phyloP scores from a whole-genome alignment of 2,329 filamentous ascomycete genomes.

The Stagonosporopsis vannaccii region DNA sequence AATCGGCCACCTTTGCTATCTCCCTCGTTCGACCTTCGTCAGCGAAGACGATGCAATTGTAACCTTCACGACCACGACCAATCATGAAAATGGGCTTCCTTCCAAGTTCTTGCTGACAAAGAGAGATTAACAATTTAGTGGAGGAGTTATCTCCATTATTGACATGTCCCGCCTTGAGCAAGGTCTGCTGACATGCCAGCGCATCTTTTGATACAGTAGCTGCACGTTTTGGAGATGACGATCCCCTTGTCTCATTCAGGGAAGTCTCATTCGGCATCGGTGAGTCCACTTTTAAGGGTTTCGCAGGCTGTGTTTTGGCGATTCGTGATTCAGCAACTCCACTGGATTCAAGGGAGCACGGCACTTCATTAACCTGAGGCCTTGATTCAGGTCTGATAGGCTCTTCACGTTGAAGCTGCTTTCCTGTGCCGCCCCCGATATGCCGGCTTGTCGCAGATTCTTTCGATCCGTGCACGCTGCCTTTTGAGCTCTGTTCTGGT shows the following conservation, averaged over 20 bases:
- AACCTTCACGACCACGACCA: slow-evolving; percentile 5
- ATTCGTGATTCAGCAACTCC: not conserved
- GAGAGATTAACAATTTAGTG: slow-evolving; percentile 3
- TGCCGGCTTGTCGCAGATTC: not conserved
- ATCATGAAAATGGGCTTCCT: slow-evolving; percentile 5
- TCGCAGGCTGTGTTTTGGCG: not conserved
- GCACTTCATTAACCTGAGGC: no score
- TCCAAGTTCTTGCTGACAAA: slow-evolving; percentile 7
- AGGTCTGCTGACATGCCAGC: not conserved
- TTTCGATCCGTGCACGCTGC: not conserved
- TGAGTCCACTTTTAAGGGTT: no score
- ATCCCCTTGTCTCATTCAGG: no score
- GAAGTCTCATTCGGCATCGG: not conserved
- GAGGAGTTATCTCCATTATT: not conserved
- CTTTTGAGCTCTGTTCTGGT: not conserved
- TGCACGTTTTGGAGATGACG: no score
- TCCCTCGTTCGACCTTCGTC: not conserved
- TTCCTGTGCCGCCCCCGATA: not conserved
- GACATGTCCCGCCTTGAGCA: not conserved
- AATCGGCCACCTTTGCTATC: not conserved
- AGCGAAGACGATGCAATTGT: slow-evolving; percentile 5
- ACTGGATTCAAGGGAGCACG: not conserved
- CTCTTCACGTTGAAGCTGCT: not conserved
- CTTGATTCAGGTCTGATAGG: not conserved
- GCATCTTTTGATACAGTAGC: not conserved